Conservation (phyloP, 164 flowering plant genomes). For the Nymphaea colorata region DNA sequence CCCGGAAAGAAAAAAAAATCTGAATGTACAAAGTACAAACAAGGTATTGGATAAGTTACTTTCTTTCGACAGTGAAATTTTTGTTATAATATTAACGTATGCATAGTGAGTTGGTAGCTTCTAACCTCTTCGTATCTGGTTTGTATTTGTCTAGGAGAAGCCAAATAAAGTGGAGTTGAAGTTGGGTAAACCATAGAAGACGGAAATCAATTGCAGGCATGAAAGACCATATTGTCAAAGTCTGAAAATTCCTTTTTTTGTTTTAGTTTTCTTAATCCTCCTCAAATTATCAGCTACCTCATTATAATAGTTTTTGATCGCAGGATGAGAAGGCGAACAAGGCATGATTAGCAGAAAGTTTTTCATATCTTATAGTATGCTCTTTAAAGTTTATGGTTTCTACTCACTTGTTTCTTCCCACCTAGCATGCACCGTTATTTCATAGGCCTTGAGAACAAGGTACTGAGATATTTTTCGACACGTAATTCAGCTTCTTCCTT, state of each 20-base stretch:
- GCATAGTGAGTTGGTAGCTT: not conserved
- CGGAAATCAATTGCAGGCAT: conserved; percentile 67
- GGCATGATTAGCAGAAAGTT: conserved; percentile 32
- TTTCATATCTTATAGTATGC: conserved; percentile 54
- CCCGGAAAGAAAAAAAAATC: no score
- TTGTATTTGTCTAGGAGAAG: conserved; percentile 11
- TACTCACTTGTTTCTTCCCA: no score
- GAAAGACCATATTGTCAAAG: not conserved
- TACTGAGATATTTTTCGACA: no score
- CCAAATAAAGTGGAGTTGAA: conserved; percentile 7
- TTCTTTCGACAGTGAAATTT: no score
- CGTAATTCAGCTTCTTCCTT: no score
- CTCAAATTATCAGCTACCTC: not conserved
- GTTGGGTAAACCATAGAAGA: conserved; percentile 54
- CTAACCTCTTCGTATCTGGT: not conserved
- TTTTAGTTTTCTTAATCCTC: not conserved
- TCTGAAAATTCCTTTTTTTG: not conserved
- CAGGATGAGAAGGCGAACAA: conserved; percentile 66
- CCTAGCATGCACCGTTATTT: no score
- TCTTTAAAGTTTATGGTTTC: no score
- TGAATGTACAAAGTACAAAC: no score
- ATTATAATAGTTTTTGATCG: conserved; percentile 2
- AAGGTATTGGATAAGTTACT: no score
- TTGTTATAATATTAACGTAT: not conserved
- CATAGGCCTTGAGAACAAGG: no score